Conservation (phyloP, 805 yeast species). For the Ogataea dorogensis region DNA sequence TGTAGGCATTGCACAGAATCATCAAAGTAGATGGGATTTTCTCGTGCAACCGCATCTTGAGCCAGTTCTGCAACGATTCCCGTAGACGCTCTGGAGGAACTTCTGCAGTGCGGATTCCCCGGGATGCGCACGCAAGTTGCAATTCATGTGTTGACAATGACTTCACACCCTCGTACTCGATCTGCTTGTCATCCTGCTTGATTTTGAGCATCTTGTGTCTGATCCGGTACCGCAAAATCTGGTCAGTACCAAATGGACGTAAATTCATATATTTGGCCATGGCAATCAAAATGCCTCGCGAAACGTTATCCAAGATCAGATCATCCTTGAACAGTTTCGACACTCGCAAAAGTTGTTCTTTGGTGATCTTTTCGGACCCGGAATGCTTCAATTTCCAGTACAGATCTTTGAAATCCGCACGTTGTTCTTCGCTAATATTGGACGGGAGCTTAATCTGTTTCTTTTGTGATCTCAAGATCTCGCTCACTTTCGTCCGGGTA, state of each 20-base stretch:
- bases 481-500: constrained; percentile 61
- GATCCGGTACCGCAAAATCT: constrained; percentile 84
- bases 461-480: constrained; percentile 63
- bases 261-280: constrained; percentile 88
- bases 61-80: constrained; percentile 79
- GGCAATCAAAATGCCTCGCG: constrained; percentile 88
- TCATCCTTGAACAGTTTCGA: constrained; percentile 94
- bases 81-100: constrained; percentile 76
- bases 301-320: constrained; percentile 84
- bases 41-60: constrained; percentile 80
- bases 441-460: constrained; percentile 69
- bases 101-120: constrained; percentile 84
- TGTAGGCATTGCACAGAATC: constrained; percentile 81
- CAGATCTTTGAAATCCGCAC: constrained; percentile 70
- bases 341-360: constrained; percentile 71
- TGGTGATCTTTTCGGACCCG: constrained; percentile 33
- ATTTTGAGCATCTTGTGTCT: constrained; percentile 84
- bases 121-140: constrained; percentile 84
- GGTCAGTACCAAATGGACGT: constrained; percentile 90
- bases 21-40: constrained; percentile 87
- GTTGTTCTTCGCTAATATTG: constrained; percentile 67
- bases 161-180: constrained; percentile 90
- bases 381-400: constrained; percentile 51
- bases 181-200: constrained; percentile 85
- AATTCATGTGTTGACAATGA: constrained; percentile 78